A percentile compares a stretch with the other conserved stretches of the same genome.
Evolutionary conservation across 2,329 filamentous ascomycete species (phyloP).

Genomic region (Ascomycota sp.): DNA sequence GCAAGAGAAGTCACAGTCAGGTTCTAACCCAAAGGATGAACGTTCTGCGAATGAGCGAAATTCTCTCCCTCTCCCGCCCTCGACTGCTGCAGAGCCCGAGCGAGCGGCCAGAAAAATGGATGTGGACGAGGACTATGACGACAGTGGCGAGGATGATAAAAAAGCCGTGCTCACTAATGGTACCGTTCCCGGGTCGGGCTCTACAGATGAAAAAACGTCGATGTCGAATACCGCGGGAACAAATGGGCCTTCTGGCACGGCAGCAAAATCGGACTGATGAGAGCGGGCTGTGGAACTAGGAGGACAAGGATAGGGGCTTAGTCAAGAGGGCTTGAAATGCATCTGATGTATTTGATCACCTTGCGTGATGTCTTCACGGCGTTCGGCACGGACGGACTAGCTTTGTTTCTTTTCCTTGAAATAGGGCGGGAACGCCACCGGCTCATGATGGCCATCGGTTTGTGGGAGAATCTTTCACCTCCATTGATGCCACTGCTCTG

Average conservation of each 20-base stretch:
- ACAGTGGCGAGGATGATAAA: conserved; percentile 75
- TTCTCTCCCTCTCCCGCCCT: conserved; percentile 24
- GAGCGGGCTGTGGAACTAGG: background rate
- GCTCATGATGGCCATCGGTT: no score
- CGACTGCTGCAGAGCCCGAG: conserved; percentile 48
- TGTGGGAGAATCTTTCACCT: no score
- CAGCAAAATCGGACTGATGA: conserved; percentile 24
- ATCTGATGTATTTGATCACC: no score
- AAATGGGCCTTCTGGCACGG: conserved; percentile 15
- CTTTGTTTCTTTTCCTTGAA: no score
- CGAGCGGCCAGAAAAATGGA: conserved; percentile 84
- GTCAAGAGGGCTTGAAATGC: no score
- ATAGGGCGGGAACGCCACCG: no score
- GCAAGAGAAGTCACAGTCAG: conserved; percentile 24
- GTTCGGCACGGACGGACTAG: no score
- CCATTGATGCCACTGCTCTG: no score
- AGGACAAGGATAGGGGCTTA: background rate
- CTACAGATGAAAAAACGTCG: conserved; percentile 29
- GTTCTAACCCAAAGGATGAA: conserved; percentile 34
- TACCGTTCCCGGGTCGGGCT: conserved; percentile 23
- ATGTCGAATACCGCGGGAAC: conserved; percentile 25
- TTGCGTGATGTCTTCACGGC: no score
- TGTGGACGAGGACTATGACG: conserved; percentile 92
- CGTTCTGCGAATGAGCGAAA: conserved; percentile 22
- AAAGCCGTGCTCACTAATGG: conserved; percentile 26